A percentile compares a stretch with the other conserved stretches of the same genome.
Conservation (phyloP, 257 asterid species). For the Primulina eburnea region DNA sequence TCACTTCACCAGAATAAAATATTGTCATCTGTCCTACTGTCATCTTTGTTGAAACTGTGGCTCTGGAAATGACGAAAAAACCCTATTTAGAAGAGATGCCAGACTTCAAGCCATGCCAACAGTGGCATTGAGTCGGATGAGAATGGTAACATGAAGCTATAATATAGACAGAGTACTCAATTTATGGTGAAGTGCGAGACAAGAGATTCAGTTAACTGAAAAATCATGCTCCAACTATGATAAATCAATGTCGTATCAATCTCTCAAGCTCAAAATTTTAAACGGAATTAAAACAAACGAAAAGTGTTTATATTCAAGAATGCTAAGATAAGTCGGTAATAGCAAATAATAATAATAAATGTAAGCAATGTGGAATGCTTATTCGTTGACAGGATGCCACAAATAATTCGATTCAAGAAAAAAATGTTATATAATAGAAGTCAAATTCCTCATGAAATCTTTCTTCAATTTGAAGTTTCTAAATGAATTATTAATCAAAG, state of each 20-base stretch:
- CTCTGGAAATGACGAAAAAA: conserved; percentile 41
- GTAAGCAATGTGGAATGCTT: not conserved
- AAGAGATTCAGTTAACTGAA: not conserved
- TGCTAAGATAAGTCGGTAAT: not conserved
- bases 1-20: conserved; percentile 84
- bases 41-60: conserved; percentile 37
- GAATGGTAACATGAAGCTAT: not conserved
- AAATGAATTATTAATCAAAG: no score
- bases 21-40: conserved; percentile 84
- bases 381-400: not conserved
- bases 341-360: no score
- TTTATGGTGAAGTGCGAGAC: not conserved
- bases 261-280: not conserved
- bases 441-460: not conserved
- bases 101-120: conserved; percentile 18
- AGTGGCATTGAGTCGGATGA: conserved; percentile 9
- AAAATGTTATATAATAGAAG: not conserved
- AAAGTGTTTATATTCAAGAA: not conserved
- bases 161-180: not conserved
- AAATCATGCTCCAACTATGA: not conserved
- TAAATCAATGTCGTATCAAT: no score
- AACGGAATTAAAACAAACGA: not conserved
- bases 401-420: no score
- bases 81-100: conserved; percentile 17
- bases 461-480: not conserved